Evolutionary conservation across 2,329 filamentous ascomycete genomes (phyloP).

Genomic region (Neobulgaria alba): DNA sequence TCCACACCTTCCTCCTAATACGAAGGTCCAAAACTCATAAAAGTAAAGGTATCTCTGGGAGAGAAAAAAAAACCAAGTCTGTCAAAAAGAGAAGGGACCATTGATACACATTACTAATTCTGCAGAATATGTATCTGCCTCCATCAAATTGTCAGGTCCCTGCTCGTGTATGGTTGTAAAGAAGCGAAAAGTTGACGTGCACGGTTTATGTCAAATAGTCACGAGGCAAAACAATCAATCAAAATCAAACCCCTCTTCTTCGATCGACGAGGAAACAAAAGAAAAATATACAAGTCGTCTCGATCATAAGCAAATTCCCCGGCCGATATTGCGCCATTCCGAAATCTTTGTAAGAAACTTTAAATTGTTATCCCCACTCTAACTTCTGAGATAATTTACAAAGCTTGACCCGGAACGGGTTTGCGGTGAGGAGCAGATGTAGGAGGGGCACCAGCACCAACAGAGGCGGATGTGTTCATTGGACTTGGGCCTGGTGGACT

Average conservation of each 20-base stretch:
- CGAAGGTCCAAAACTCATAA: too few relatives aligned
- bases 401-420: constrained; percentile 27
- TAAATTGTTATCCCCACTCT: neutral
- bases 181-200: neutral
- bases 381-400: constrained; percentile 13
- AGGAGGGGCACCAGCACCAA: constrained; percentile 8
- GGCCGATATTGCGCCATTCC: neutral
- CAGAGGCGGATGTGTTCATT: constrained; percentile 18
- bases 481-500: constrained; percentile 21
- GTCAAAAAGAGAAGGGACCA: neutral
- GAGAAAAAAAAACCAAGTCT: too few relatives aligned
- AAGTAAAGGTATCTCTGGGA: too few relatives aligned
- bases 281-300: neutral
- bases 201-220: neutral
- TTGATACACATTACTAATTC: neutral
- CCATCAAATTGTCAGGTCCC: neutral
- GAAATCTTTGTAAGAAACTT: neutral
- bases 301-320: neutral
- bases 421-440: constrained; percentile 17
- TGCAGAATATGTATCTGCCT: neutral
- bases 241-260: neutral
- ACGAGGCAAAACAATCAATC: neutral
- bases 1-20: too few relatives aligned
- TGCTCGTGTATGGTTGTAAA: neutral
- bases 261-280: neutral